Base-by-base conservation (phyloP, 2,329 filamentous ascomycete species). In the Phialocephala subalpina region DNA sequence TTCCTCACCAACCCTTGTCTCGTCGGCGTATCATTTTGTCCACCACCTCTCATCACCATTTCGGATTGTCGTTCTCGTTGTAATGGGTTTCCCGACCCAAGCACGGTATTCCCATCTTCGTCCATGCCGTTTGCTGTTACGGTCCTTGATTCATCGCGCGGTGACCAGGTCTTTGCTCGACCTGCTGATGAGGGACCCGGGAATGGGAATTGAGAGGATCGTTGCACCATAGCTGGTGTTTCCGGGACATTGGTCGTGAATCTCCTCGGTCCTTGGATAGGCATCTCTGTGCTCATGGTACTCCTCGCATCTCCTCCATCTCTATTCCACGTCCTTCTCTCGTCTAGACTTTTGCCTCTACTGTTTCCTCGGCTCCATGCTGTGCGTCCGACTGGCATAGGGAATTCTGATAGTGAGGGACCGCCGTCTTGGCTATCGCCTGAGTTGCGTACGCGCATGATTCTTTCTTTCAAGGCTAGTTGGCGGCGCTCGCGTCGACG, bases 401-500 rank as follows among this genome's bases (percentile, higher is more conserved):
- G 67, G 35, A 69, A 69, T 8, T 66, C 64, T n/a, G 38, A 56
- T 27, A 69, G 52, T 36, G 47, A 58, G 20, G 67, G 67, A 0
- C 55, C 61, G 1, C 18, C 29, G 9, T 38, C 20, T 33, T 29
- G 25, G 14, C 49, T 65, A 9, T 64, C 52, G 27, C 62, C 60
- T 42, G 56, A 61, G 5, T 56, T 58, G 33, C 62, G 47, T 9
- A 56, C 38, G 11, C 58, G 42, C 11, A 27, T 58, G 22, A 69
- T 69, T 12, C 45, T 62, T 16, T 65, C 38, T 65, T 69, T 68
- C 1, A 69, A 22, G 16, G 57, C 63, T 12, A 64, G 47, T 60
- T 67, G 67, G 33, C 61, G 42, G 14, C 35, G 20, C 38, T 63
- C 58, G 11, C 53, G 66, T 11, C 63, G 55, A 3, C 45, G 33